Base-by-base conservation (phyloP, 176 grass and related monocot species). In the Alloteropsis semialata region DNA sequence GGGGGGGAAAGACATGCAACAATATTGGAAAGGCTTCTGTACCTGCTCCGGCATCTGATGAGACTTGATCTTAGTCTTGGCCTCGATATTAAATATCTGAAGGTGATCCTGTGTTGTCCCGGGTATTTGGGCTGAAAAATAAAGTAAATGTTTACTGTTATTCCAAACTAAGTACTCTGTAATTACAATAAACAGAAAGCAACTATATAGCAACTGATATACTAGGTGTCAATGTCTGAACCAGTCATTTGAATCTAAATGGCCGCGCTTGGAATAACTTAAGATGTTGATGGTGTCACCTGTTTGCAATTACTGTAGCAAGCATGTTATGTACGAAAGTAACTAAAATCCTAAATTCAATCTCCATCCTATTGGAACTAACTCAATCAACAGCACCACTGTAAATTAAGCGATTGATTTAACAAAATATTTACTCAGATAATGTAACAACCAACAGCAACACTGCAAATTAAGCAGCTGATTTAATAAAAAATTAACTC, bases 71-170 rank as follows among this genome's bases (percentile, higher is more conserved):
- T n/a, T n/a, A n/a, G n/a, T n/a, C n/a, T n/a, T n/a, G n/a, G n/a
- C n/a, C n/a, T n/a, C n/a, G n/a, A n/a, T n/a, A n/a, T n/a, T n/a
- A n/a, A n/a, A n/a, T n/a, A n/a, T n/a, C n/a, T n/a, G n/a, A n/a
- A n/a, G n/a, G n/a, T n/a, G n/a, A n/a, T n/a, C n/a, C n/a, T n/a
- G n/a, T n/a, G 8, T 95, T 17, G 90, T 93, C 76, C 96, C 96
- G 41, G 89, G 76, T 88, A 98, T 93, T 90, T 95, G 92, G 42
- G 96, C 96, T 93, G 85, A 87, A 92, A 85, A 89, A 67, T 87
- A 39, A 62, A 90, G 27, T 14, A 12, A 39, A 68, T 17, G 39
- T 36, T 32, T 72, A 5, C 67, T 38, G 74, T 56, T 38, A 72
- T 81, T 63, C 28, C 21, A 81, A 81, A 46, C 27, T 65, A 28